These are phyloP conservation scores for Allium fistulosum DNA, from an alignment of 106 monocot species.

Conservation along the genomic window DNA sequence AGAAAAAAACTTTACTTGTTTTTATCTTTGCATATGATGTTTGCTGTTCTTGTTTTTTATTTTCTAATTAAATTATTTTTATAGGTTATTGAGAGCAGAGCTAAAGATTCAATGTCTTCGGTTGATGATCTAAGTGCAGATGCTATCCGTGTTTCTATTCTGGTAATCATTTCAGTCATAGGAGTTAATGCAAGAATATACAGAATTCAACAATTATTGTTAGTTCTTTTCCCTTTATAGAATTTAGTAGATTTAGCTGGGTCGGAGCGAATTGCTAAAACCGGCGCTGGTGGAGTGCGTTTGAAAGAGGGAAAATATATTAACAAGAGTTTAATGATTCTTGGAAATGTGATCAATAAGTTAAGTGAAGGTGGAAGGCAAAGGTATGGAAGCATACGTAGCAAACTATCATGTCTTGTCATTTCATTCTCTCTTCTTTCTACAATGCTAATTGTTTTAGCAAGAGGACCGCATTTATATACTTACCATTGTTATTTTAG, in stretches of 20 bases:
- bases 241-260: conserved; percentile 97
- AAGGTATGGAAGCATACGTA: conserved; percentile 31
- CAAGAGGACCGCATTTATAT: not conserved
- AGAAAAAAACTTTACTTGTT: too few relatives aligned
- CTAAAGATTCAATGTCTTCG: conserved; percentile 30
- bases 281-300: conserved; percentile 88
- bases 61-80: not conserved
- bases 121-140: conserved; percentile 40
- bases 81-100: conserved; percentile 94
- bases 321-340: conserved; percentile 93
- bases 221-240: conserved; percentile 15
- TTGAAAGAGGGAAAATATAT: conserved; percentile 97
- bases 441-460: not conserved
- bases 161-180: conserved; percentile 26
- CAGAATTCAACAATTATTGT: too few relatives aligned
- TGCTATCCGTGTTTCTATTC: conserved; percentile 85
- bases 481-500: conserved; percentile 14
- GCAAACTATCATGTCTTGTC: not conserved
- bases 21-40: too few relatives aligned
- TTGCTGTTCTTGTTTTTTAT: not conserved
- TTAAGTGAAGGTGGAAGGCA: conserved; percentile 76
- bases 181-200: too few relatives aligned
- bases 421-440: not conserved
- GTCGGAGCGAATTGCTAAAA: conserved; percentile 90
- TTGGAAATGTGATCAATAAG: conserved; percentile 97